These are phyloP conservation scores for Trypanosoma vivax DNA, from an alignment of 208 protist species.

Conservation along the genomic window DNA sequence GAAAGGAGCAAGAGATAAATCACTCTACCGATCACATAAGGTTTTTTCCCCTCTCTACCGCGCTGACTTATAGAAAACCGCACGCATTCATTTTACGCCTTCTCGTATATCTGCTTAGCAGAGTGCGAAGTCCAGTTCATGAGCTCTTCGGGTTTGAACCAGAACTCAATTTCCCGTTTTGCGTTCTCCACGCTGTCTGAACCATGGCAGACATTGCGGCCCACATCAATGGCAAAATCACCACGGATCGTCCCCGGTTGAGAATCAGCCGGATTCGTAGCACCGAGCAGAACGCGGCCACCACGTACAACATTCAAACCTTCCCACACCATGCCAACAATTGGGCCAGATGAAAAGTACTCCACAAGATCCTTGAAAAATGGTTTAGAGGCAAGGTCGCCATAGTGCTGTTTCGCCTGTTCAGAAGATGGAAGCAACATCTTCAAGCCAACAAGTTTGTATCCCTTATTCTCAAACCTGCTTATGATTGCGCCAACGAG, in stretches of 20 bases:
- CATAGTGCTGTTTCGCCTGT: constrained; percentile 88
- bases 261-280: constrained; percentile 92
- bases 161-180: constrained; percentile 94
- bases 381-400: constrained; percentile 81
- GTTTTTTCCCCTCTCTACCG: not conserved
- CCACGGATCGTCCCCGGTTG: constrained; percentile 96
- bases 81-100: constrained; percentile 5
- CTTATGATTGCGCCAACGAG: constrained; percentile 93
- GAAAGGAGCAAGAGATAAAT: no score
- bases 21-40: not conserved
- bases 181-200: constrained; percentile 93
- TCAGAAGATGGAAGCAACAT: constrained; percentile 73
- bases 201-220: constrained; percentile 96
- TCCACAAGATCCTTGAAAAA: constrained; percentile 93
- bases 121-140: constrained; percentile 73
- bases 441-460: constrained; percentile 95
- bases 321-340: constrained; percentile 97
- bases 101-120: constrained; percentile 83
- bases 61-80: not conserved
- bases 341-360: constrained; percentile 95
- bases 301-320: constrained; percentile 93
- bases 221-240: constrained; percentile 93
- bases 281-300: constrained; percentile 93
- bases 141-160: constrained; percentile 93
- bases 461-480: constrained; percentile 94